A percentile compares a stretch with the other conserved stretches of the same genome.
phyloP scores from a whole-genome alignment of 2,329 filamentous ascomycete species.

The Colletotrichum filicis region DNA sequence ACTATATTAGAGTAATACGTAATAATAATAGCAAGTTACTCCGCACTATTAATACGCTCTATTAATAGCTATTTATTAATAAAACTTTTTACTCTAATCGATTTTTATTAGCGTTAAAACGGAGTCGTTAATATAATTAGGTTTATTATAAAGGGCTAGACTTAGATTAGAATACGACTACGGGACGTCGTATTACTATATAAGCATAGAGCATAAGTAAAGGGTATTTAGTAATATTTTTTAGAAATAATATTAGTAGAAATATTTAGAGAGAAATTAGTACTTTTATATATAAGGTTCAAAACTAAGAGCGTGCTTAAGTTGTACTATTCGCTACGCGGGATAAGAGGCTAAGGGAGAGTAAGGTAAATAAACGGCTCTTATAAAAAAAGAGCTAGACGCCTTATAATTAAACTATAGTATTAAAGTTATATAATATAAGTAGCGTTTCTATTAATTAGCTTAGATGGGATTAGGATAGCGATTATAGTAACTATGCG shows the following conservation, averaged over 20 bases:
- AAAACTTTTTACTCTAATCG: not conserved
- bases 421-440: too few species aligned
- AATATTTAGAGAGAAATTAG: slow-evolving; percentile 3
- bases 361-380: not conserved
- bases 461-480: too few species aligned
- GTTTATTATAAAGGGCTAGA: not conserved
- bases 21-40: not conserved
- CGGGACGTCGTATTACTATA: not conserved
- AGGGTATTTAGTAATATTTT: not conserved
- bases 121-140: not conserved
- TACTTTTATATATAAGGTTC: not conserved
- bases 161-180: not conserved
- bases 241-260: not conserved
- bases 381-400: not conserved
- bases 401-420: not conserved
- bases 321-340: not conserved
- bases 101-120: not conserved
- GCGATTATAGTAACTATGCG: too few species aligned
- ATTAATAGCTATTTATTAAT: not conserved
- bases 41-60: not conserved
- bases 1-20: not conserved
- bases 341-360: not conserved
- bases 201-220: not conserved
- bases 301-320: not conserved
- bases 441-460: too few species aligned